Percentiles rank a stretch among this genome's conserved stretches.
phyloP scores from a whole-genome alignment of 768 basidiomycete species.

The Bullera alba region DNA sequence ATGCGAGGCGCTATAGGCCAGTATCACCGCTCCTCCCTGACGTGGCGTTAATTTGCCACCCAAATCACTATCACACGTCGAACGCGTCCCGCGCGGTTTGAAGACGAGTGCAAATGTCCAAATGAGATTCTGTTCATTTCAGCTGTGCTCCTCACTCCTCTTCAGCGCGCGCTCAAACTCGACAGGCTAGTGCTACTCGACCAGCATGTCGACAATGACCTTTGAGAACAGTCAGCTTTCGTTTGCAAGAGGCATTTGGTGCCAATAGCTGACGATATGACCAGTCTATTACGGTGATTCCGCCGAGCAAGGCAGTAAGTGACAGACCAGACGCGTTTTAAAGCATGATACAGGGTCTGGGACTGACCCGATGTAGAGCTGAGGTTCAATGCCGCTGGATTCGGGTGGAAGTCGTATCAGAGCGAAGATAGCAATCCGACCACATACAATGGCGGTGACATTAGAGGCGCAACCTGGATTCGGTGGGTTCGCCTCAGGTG shows the following conservation, averaged over 20 bases:
- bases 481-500: slow-evolving; percentile 17
- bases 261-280: background rate
- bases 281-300: slow-evolving; percentile 64
- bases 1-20: no score
- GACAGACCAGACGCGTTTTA: background rate
- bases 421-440: slow-evolving; percentile 58
- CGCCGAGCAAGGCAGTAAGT: slow-evolving; percentile 67
- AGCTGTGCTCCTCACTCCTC: no score
- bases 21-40: no score
- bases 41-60: no score
- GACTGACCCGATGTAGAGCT: slow-evolving; percentile 45
- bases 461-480: slow-evolving; percentile 31
- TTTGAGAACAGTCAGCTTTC: slow-evolving; percentile 58
- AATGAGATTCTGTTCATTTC: no score
- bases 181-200: no score
- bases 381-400: slow-evolving; percentile 78
- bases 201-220: slow-evolving; percentile 61
- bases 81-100: no score
- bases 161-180: no score
- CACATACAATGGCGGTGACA: slow-evolving; percentile 25
- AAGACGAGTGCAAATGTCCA: no score
- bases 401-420: slow-evolving; percentile 74
- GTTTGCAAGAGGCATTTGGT: background rate
- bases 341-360: background rate
- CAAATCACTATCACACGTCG: no score